Conservation (phyloP, 1,284 basidiomycete genomes). For the Porphyrellus sp. region DNA sequence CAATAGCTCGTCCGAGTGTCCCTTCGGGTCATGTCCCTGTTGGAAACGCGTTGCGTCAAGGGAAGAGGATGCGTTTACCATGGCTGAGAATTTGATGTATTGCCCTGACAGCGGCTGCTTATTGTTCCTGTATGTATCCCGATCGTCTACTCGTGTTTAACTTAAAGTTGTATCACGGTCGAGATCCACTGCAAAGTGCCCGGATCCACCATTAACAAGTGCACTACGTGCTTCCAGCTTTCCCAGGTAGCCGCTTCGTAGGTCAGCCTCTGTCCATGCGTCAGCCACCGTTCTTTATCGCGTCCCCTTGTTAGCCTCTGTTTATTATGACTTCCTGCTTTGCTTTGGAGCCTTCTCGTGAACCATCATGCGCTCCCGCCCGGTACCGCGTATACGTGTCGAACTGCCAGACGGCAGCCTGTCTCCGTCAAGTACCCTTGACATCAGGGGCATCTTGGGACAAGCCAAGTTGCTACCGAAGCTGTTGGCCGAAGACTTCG, state of each 20-base stretch:
- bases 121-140: slow-evolving; percentile 27
- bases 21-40: slow-evolving; percentile 23
- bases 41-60: slow-evolving; percentile 25
- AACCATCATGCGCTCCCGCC: slow-evolving; percentile 18
- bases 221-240: not conserved
- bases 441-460: slow-evolving; percentile 27
- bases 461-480: slow-evolving; percentile 18
- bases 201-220: not conserved
- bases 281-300: slow-evolving; percentile 24
- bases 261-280: slow-evolving; percentile 29
- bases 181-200: not conserved
- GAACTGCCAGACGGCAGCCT: slow-evolving; percentile 16
- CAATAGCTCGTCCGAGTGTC: slow-evolving; percentile 14
- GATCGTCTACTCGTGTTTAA: slow-evolving; percentile 11
- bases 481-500: slow-evolving; percentile 21
- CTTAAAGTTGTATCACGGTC: slow-evolving; percentile 13
- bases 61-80: slow-evolving; percentile 32
- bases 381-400: slow-evolving; percentile 29
- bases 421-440: slow-evolving; percentile 28
- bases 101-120: not conserved
- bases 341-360: slow-evolving; percentile 3
- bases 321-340: slow-evolving; percentile 10
- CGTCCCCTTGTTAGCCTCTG: slow-evolving; percentile 6
- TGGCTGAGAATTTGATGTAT: slow-evolving; percentile 34
- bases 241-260: not conserved